These are phyloP conservation scores for Penicillium sp. DNA, from an alignment of 2,329 filamentous ascomycete species.

Conservation along the genomic window DNA sequence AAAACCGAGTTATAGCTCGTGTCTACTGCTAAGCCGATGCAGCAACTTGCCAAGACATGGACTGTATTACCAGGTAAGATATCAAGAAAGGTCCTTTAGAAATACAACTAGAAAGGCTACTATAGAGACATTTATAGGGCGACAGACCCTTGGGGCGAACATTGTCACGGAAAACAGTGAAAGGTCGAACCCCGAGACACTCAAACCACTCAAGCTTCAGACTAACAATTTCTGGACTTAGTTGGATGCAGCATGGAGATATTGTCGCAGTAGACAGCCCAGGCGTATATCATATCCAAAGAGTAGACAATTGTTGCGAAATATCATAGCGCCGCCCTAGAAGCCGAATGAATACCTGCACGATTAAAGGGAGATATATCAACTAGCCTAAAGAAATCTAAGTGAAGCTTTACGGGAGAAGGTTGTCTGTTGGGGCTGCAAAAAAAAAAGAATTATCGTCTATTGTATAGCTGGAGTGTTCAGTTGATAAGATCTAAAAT, in stretches of 20 bases:
- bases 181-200: neutral
- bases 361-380: neutral
- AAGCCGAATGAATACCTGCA: neutral
- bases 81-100: neutral
- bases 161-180: neutral
- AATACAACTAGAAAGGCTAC: constrained; percentile 6
- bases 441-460: neutral
- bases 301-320: neutral
- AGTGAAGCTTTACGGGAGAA: neutral
- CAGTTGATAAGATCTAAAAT: neutral
- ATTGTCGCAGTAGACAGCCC: neutral
- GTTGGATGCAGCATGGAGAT: neutral
- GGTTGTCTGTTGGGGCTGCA: neutral
- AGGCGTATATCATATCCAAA: neutral
- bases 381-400: neutral
- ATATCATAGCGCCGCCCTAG: neutral
- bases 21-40: constrained; percentile 15
- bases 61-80: neutral
- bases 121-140: neutral
- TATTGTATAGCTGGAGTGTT: too few relatives aligned
- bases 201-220: neutral
- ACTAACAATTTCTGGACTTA: neutral
- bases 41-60: neutral
- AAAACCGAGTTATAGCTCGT: neutral
- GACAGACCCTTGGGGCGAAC: neutral